phyloP scores from a whole-genome alignment of 768 basidiomycete genomes.

The Galerina sulciceps region DNA sequence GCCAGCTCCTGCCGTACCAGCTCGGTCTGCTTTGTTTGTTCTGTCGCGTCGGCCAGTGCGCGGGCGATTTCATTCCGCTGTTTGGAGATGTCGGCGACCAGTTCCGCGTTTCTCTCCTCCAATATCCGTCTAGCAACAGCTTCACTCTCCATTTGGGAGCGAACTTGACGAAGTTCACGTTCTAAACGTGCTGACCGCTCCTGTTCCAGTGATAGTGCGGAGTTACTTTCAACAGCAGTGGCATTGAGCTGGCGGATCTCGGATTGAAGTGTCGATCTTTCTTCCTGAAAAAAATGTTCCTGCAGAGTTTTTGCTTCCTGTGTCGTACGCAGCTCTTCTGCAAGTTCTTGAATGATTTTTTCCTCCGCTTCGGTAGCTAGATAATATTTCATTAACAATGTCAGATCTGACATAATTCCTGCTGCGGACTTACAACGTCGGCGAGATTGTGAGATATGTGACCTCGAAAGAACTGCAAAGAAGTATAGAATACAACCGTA shows the following conservation, averaged over 20 bases:
- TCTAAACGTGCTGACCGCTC: slow-evolving; percentile 62
- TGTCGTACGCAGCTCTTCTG: slow-evolving; percentile 64
- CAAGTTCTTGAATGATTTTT: slow-evolving; percentile 71
- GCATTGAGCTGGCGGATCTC: slow-evolving; percentile 61
- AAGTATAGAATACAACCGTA: slow-evolving; percentile 6
- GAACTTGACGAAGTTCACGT: slow-evolving; percentile 65
- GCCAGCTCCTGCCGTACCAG: slow-evolving; percentile 63
- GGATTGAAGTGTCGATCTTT: slow-evolving; percentile 54
- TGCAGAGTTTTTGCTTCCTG: slow-evolving; percentile 61
- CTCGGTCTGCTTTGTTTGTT: slow-evolving; percentile 65
- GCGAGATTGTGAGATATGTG: slow-evolving; percentile 68
- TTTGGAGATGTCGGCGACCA: slow-evolving; percentile 57
- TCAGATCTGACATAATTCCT: not conserved
- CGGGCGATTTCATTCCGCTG: slow-evolving; percentile 56
- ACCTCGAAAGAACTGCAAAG: slow-evolving; percentile 72
- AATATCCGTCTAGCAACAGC: slow-evolving; percentile 60
- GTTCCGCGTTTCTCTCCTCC: slow-evolving; percentile 65
- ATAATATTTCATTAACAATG: slow-evolving; percentile 10
- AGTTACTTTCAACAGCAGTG: slow-evolving; percentile 44
- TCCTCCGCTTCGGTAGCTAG: slow-evolving; percentile 78
- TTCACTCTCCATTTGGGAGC: slow-evolving; percentile 68
- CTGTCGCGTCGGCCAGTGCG: slow-evolving; percentile 71
- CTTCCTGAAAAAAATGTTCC: slow-evolving; percentile 62
- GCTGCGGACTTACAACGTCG: slow-evolving; percentile 63
- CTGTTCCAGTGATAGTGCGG: slow-evolving; percentile 44